These are phyloP conservation scores for Falciphora oryzae DNA, from an alignment of 2,329 filamentous ascomycete species.

Conservation along the genomic window DNA sequence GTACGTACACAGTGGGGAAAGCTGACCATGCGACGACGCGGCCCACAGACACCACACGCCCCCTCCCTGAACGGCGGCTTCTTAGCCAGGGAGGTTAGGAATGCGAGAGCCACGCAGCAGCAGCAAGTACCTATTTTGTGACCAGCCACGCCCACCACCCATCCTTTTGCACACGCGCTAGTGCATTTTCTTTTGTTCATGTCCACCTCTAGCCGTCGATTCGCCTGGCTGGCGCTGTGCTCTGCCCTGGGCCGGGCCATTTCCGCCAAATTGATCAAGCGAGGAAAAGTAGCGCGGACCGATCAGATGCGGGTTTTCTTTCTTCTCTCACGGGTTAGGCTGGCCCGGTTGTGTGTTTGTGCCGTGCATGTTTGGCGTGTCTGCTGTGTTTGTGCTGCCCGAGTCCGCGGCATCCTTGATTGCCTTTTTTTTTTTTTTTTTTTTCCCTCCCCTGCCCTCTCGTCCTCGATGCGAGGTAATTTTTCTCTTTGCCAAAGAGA, in stretches of 20 bases:
- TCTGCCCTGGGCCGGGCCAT: neutral
- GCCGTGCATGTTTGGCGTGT: neutral
- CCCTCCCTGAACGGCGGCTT: no score
- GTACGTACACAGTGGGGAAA: neutral
- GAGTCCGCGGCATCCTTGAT: neutral
- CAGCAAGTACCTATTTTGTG: no score
- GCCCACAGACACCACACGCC: neutral
- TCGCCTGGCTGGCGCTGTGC: no score
- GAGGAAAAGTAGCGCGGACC: no score
- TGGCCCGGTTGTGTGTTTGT: neutral
- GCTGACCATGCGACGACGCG: neutral
- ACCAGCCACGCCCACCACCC: neutral
- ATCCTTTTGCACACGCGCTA: neutral
- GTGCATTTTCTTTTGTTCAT: neutral
- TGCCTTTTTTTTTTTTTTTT: neutral
- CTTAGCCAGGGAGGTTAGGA: neutral
- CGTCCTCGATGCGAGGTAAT: no score
- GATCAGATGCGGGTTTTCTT: no score
- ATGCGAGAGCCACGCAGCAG: neutral
- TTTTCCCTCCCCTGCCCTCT: no score
- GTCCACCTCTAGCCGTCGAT: no score
- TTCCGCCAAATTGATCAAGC: no score
- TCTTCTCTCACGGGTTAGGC: no score
- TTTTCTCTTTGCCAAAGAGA: no score
- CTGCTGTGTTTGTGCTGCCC: neutral